Base-by-base conservation (phyloP, 495 filamentous ascomycete genomes). In the Penicillium roqueforti region DNA sequence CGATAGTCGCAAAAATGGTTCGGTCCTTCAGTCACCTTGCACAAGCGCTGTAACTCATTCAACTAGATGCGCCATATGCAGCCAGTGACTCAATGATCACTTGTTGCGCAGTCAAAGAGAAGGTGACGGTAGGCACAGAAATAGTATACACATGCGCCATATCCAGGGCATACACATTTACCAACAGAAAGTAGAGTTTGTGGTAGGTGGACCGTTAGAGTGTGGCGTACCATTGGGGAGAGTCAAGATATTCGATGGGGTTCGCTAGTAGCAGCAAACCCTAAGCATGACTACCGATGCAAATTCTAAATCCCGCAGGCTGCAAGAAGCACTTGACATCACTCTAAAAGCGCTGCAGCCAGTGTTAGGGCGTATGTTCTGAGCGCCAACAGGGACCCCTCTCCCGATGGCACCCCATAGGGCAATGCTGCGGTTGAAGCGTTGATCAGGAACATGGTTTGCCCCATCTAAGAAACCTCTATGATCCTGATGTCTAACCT, bases 291-390 rank as follows among this genome's bases (percentile, higher is more conserved):
- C 57, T 50, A 58, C 50, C 52, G 54, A 41, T 45, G 52, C 46
- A 59, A 55, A 55, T 54, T 48, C 56, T 43, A 61, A 65, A 56
- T 62, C 61, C 60, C 56, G 55, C 57, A 60, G 34, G 58, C 52
- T 63, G 61, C 59, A 67, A 51, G 46, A 53, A 44, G 50, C 44
- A 54, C 55, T 68, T 68, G 70, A 73, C 70, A 73, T 68, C 62
- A 71, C 61, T 25, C 23, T 50, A 45, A 34, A 39, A 16, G 19
- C 47, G 38, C 48, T 25, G 48, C 18, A 37, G 32, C 31, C 44
- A 31, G 32, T 50, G 18, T 31, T 23, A 42, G 32, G 59, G 61
- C 58, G 60, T 62, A 55, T 57, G 55, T 59, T 53, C 59, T 55
- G 50, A 40, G 56, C 55, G 44, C 61, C 58, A 66, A 68, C 62